A percentile compares a stretch with the other conserved stretches of the same genome.
phyloP scores from a whole-genome alignment of 495 filamentous ascomycete species.

The Lichina pygmaea region DNA sequence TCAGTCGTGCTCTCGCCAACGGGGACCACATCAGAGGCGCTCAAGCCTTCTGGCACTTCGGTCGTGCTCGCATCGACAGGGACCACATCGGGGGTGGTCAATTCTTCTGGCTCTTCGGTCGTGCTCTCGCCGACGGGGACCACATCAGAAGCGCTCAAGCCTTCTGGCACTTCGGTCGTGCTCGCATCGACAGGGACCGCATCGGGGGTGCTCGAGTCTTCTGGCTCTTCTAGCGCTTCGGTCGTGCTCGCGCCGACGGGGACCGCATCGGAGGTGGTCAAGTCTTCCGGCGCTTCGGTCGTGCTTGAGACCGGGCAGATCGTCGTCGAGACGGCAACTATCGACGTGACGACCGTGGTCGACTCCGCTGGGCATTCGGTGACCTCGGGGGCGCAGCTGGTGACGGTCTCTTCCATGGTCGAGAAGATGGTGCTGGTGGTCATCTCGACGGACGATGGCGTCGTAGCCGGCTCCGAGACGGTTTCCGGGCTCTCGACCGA shows the following conservation, averaged over 20 bases:
- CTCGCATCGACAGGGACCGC: constrained; percentile 3
- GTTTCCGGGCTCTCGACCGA: not conserved
- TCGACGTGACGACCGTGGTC: constrained; percentile 7
- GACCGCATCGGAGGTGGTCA: not conserved
- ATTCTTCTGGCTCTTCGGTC: too few relatives aligned
- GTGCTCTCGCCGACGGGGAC: constrained; percentile 6
- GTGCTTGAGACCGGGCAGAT: constrained; percentile 5
- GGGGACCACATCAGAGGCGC: not conserved
- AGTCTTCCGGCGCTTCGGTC: not conserved
- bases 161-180: not conserved
- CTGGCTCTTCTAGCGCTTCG: not conserved
- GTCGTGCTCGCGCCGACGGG: constrained; percentile 6
- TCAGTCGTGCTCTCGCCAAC: constrained; percentile 5
- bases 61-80: constrained; percentile 3
- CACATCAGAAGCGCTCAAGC: not conserved
- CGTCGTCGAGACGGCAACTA: constrained; percentile 9
- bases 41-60: not conserved
- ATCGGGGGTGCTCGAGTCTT: not conserved
- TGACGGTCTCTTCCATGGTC: constrained; percentile 11
- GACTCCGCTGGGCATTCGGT: constrained; percentile 13
- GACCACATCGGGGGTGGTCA: not conserved
- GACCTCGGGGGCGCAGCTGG: constrained; percentile 7
- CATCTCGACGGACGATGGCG: not conserved
- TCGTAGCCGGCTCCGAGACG: not conserved
- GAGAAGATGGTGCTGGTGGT: constrained; percentile 12